phyloP scores from a whole-genome alignment of 345 rosid genomes.

The Lenwebbia sp. region DNA sequence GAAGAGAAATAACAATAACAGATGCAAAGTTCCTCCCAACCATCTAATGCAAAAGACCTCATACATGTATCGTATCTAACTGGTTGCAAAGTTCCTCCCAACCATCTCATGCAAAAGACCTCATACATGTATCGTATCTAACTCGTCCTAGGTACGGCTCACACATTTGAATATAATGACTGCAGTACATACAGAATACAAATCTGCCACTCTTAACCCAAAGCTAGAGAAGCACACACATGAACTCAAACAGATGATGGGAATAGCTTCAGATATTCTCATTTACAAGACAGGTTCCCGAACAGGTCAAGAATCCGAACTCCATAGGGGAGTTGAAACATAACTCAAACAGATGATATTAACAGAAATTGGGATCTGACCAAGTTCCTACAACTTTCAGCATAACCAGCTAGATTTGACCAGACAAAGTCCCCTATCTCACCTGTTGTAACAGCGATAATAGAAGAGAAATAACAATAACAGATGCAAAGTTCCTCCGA shows the following conservation, averaged over 20 bases:
- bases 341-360: background rate
- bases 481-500: background rate
- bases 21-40: background rate
- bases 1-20: background rate
- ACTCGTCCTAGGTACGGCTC: background rate
- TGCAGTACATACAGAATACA: background rate
- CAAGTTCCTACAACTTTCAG: background rate
- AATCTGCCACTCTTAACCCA: background rate
- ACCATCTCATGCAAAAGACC: background rate
- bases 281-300: background rate
- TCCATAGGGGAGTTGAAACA: background rate
- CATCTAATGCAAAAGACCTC: background rate
- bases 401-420: background rate
- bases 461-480: background rate
- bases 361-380: background rate
- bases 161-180: background rate
- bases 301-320: background rate
- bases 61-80: background rate
- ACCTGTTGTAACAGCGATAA: background rate
- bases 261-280: background rate
- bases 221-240: background rate
- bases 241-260: background rate
- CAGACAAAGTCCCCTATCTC: background rate
- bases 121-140: background rate
- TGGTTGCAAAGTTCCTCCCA: background rate